Conservation (phyloP, 768 basidiomycete genomes). For the Phylloporus sp. region DNA sequence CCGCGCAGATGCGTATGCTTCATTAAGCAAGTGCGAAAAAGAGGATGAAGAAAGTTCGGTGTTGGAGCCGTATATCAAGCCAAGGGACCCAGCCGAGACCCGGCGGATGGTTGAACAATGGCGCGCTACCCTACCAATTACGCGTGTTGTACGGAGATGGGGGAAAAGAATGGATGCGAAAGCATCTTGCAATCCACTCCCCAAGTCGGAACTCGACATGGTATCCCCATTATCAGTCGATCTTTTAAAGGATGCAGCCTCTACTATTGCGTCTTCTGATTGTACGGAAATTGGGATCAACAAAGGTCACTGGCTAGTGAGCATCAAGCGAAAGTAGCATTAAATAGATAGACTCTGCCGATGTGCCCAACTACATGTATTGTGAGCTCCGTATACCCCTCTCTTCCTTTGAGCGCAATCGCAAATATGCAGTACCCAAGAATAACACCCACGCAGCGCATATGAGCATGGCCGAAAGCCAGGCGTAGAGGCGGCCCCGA, state of each 20-base stretch:
- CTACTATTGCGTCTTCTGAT: constrained; percentile 29
- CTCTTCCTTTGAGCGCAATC: constrained; percentile 43
- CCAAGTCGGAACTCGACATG: constrained; percentile 6
- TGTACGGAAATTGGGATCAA: constrained; percentile 29
- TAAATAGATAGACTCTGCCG: too few species aligned
- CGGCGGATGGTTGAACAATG: constrained; percentile 30
- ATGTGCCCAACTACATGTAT: not conserved
- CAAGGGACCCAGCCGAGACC: constrained; percentile 21
- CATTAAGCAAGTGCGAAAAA: constrained; percentile 21
- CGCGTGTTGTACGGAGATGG: constrained; percentile 7
- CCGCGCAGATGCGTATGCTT: constrained; percentile 7
- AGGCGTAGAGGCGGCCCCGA: constrained; percentile 49
- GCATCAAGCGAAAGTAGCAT: constrained; percentile 18
- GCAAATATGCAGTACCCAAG: constrained; percentile 54
- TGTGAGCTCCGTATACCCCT: constrained; percentile 11
- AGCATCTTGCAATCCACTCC: not conserved
- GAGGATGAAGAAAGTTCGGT: constrained; percentile 8
- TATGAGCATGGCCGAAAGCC: constrained; percentile 39
- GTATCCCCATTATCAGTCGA: constrained; percentile 20
- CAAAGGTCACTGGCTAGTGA: constrained; percentile 31
- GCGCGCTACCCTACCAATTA: constrained; percentile 25
- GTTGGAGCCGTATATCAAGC: constrained; percentile 17
- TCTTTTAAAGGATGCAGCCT: constrained; percentile 22
- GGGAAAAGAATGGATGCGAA: constrained; percentile 9
- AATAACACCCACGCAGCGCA: constrained; percentile 59